A percentile compares a stretch with the other conserved stretches of the same genome.
Evolutionary conservation across 352 stramenopile species (phyloP).

Genomic region (Pythium vanterpoolii): DNA sequence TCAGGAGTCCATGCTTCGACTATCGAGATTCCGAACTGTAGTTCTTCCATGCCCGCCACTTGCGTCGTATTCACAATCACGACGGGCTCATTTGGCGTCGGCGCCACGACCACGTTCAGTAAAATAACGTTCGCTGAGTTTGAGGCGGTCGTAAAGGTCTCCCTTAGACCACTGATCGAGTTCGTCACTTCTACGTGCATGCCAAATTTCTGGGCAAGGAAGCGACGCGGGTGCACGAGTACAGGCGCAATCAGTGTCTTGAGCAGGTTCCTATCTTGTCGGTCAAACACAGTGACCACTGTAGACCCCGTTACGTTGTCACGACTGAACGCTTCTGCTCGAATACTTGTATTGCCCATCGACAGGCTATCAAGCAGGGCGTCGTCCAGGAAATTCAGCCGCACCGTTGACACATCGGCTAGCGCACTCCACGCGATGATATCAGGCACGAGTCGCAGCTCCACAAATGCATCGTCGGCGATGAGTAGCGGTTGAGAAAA

Average conservation of each 20-base stretch:
- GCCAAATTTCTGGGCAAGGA: conserved; percentile 4
- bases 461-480: conserved; percentile 3
- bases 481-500: not conserved
- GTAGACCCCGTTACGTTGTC: not conserved
- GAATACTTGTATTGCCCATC: not conserved
- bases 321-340: not conserved
- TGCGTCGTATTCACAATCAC: conserved; percentile 27
- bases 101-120: not conserved
- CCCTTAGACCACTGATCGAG: not conserved
- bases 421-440: conserved; percentile 6
- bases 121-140: not conserved
- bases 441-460: conserved; percentile 1
- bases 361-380: not conserved
- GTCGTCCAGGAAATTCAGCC: not conserved
- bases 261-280: not conserved
- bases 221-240: not conserved
- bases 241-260: not conserved
- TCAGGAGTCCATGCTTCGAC: conserved; percentile 39
- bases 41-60: conserved; percentile 34
- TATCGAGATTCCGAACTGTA: conserved; percentile 25
- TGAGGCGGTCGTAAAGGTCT: not conserved
- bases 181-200: not conserved
- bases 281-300: not conserved
- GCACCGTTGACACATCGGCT: not conserved
- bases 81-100: conserved; percentile 28